These are phyloP conservation scores for Exutisphaerella laricina DNA, from an alignment of 2,329 filamentous ascomycete genomes.

Conservation along the genomic window DNA sequence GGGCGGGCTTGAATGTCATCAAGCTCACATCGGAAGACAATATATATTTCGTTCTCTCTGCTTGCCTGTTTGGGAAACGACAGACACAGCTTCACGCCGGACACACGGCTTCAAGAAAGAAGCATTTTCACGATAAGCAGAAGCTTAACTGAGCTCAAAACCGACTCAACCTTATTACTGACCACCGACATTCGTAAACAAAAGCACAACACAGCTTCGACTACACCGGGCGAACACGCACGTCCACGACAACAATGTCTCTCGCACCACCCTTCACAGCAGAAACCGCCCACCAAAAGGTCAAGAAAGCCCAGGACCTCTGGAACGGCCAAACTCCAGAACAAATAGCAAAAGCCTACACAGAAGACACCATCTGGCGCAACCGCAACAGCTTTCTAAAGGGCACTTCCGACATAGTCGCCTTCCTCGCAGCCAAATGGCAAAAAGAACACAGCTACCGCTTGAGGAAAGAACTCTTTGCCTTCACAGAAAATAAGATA, in stretches of 20 bases:
- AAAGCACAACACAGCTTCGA: too few species aligned
- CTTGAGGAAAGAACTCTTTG: constrained; percentile 77
- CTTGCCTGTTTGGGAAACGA: too few species aligned
- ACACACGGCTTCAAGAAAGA: too few species aligned
- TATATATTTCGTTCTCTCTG: too few species aligned
- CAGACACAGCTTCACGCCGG: too few species aligned
- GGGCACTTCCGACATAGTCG: constrained; percentile 62
- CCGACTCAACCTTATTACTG: too few species aligned
- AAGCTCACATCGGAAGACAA: too few species aligned
- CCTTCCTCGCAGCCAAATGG: constrained; percentile 71
- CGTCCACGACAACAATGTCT: constrained; percentile 35
- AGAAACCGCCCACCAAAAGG: constrained; percentile 66
- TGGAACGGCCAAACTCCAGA: constrained; percentile 76
- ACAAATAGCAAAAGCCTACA: constrained; percentile 66
- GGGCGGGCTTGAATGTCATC: too few species aligned
- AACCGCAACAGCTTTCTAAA: constrained; percentile 66
- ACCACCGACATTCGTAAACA: too few species aligned
- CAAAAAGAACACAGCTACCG: constrained; percentile 63
- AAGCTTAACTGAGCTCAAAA: too few species aligned
- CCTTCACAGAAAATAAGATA: constrained; percentile 68
- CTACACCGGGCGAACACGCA: too few species aligned
- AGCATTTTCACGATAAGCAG: too few species aligned
- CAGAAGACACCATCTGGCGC: constrained; percentile 70
- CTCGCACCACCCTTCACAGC: constrained; percentile 66
- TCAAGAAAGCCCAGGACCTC: constrained; percentile 75